phyloP scores from a whole-genome alignment of 78 protist genomes.

The Polysphondylium violaceum region DNA sequence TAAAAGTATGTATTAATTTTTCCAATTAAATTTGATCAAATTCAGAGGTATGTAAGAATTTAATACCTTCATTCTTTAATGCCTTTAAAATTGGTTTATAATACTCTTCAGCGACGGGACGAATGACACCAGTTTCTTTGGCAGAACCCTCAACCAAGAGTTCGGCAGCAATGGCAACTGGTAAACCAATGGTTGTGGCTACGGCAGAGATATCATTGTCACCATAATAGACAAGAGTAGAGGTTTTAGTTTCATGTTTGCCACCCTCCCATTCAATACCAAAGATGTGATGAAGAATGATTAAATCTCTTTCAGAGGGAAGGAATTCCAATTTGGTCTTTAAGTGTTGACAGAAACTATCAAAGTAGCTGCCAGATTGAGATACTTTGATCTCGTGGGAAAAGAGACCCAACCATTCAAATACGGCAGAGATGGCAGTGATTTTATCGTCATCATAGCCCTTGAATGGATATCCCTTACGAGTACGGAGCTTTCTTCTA shows the following conservation, averaged over 20 bases:
- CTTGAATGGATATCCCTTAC: constrained; percentile 73
- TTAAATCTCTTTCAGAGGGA: constrained; percentile 75
- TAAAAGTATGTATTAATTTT: too few species aligned
- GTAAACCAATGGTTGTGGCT: constrained; percentile 89
- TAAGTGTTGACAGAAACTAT: constrained; percentile 43
- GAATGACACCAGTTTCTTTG: constrained; percentile 63
- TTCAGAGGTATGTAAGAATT: constrained; percentile 61
- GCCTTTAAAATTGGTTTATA: constrained; percentile 81
- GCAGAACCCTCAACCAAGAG: constrained; percentile 76
- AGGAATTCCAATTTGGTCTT: constrained; percentile 49
- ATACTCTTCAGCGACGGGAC: constrained; percentile 37
- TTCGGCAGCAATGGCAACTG: constrained; percentile 88
- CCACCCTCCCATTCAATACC: constrained; percentile 81
- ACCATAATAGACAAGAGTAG: constrained; percentile 79
- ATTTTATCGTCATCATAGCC: constrained; percentile 82
- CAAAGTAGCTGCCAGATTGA: constrained; percentile 47
- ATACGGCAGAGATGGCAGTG: constrained; percentile 26
- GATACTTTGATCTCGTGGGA: background rate
- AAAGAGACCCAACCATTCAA: constrained; percentile 69
- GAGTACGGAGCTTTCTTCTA: constrained; percentile 60
- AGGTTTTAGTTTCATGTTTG: constrained; percentile 71
- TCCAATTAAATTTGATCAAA: constrained; percentile 33
- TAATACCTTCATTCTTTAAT: constrained; percentile 73
- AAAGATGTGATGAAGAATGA: constrained; percentile 78
- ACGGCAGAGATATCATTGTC: constrained; percentile 74